Evolutionary conservation across 768 basidiomycete genomes (phyloP).

Genomic region (Kwoniella europaea): DNA sequence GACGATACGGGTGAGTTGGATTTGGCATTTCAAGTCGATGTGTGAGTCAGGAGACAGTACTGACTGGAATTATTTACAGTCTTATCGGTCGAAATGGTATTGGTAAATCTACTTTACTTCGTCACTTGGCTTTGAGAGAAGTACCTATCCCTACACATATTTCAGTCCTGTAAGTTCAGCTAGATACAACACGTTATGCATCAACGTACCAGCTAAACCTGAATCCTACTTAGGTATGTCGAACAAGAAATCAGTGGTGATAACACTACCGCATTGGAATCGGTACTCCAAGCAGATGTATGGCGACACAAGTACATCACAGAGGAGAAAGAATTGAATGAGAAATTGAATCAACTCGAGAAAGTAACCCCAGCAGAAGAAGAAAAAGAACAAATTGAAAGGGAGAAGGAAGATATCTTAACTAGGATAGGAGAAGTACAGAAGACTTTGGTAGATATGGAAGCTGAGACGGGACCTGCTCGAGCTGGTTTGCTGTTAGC

Average conservation of each 20-base stretch:
- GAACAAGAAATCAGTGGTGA: constrained; percentile 99
- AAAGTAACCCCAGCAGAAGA: constrained; percentile 64
- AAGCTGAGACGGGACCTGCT: constrained; percentile 95
- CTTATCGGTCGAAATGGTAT: constrained; percentile 65
- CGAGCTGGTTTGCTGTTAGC: constrained; percentile 86
- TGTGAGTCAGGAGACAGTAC: too few relatives aligned
- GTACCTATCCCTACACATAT: constrained; percentile 92
- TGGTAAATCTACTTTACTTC: constrained; percentile 93
- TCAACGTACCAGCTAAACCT: not conserved
- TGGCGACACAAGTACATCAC: constrained; percentile 91
- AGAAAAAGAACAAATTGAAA: constrained; percentile 60
- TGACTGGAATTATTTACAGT: constrained; percentile 25
- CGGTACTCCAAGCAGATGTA: constrained; percentile 98
- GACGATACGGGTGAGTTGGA: constrained; percentile 53
- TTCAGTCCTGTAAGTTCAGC: constrained; percentile 69
- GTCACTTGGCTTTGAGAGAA: constrained; percentile 93
- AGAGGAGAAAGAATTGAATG: constrained; percentile 79
- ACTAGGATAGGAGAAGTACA: constrained; percentile 86
- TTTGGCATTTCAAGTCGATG: too few relatives aligned
- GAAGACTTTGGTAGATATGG: constrained; percentile 90
- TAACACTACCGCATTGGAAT: constrained; percentile 87
- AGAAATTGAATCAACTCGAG: constrained; percentile 73
- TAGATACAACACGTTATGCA: not conserved
- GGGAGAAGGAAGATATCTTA: constrained; percentile 77
- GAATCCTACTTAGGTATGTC: constrained; percentile 67